These are phyloP conservation scores for Mercurialis annua DNA, from an alignment of 345 rosid genomes.

Conservation along the genomic window DNA sequence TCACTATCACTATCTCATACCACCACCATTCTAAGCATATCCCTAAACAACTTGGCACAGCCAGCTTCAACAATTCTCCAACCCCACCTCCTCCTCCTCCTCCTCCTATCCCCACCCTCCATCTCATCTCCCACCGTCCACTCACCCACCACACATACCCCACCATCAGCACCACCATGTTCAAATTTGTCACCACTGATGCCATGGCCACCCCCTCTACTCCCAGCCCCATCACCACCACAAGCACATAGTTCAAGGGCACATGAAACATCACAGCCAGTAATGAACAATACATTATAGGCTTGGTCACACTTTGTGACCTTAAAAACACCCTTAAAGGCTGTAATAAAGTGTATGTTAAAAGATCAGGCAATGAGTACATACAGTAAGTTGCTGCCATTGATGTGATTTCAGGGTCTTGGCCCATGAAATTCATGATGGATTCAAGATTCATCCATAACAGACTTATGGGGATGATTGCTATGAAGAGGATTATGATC, in stretches of 20 bases:
- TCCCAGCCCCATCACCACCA: slow-evolving; percentile 56
- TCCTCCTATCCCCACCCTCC: slow-evolving; percentile 42
- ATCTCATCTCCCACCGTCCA: slow-evolving; percentile 51
- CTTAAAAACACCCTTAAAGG: slow-evolving; percentile 84
- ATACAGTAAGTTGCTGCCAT: slow-evolving; percentile 81
- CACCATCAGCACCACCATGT: slow-evolving; percentile 69
- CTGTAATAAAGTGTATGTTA: slow-evolving; percentile 78
- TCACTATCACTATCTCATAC: slow-evolving; percentile 88
- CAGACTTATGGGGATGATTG: slow-evolving; percentile 73
- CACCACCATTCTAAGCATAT: slow-evolving; percentile 99
- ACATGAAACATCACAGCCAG: slow-evolving; percentile 75
- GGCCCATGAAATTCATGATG: slow-evolving; percentile 85
- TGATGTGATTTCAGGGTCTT: slow-evolving; percentile 72
- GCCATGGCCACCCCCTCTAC: slow-evolving; percentile 97
- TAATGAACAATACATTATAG: slow-evolving; percentile 91
- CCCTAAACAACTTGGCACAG: slow-evolving; percentile 92
- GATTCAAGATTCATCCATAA: slow-evolving; percentile 79
- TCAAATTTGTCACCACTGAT: slow-evolving; percentile 82
- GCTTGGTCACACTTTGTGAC: slow-evolving; percentile 87
- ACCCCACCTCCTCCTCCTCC: slow-evolving; percentile 55
- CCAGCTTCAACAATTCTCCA: slow-evolving; percentile 70
- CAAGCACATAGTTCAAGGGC: slow-evolving; percentile 70
- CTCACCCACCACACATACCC: slow-evolving; percentile 68
- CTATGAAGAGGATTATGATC: slow-evolving; percentile 73
- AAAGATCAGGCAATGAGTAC: slow-evolving; percentile 86